phyloP scores from a whole-genome alignment of 2,329 filamentous ascomycete genomes.

The Zalaria sp. region DNA sequence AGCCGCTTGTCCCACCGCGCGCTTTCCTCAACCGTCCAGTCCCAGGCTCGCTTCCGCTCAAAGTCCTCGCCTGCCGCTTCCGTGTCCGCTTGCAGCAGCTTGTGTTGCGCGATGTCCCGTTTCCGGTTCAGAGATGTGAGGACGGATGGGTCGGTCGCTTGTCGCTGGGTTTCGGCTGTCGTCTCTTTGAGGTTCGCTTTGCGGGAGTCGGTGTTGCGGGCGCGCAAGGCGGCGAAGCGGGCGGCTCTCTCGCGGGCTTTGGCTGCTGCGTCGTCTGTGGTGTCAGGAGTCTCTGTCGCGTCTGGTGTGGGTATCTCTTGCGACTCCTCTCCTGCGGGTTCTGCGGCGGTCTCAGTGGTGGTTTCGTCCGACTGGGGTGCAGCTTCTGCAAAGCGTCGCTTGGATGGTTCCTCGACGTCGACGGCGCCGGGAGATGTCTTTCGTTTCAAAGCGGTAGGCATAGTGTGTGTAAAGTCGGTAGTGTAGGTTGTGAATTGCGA shows the following conservation, averaged over 20 bases:
- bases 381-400: slow-evolving; percentile 18
- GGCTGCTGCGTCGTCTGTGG: slow-evolving; percentile 2
- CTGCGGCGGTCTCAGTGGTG: slow-evolving; percentile 5
- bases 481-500: too few species aligned
- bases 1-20: slow-evolving; percentile 87
- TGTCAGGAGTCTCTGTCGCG: slow-evolving; percentile 13
- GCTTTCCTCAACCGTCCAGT: slow-evolving; percentile 92
- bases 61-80: slow-evolving; percentile 81
- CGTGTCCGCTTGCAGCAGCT: slow-evolving; percentile 82
- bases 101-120: slow-evolving; percentile 78
- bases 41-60: slow-evolving; percentile 95
- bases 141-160: slow-evolving; percentile 62
- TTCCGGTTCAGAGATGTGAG: slow-evolving; percentile 70
- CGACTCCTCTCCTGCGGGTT: slow-evolving; percentile 7
- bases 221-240: slow-evolving; percentile 77
- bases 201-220: slow-evolving; percentile 42
- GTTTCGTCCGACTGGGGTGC: slow-evolving; percentile 7
- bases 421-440: slow-evolving; percentile 21
- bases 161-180: slow-evolving; percentile 65
- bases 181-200: slow-evolving; percentile 72
- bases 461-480: slow-evolving; percentile 3
- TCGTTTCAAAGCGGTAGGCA: slow-evolving; percentile 18
- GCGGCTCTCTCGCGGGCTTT: slow-evolving; percentile 54
- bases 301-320: neutral
- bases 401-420: slow-evolving; percentile 16